Evolutionary conservation across 2,329 filamentous ascomycete genomes (phyloP), one percentile per base, ranked within the genome.

Genomic region (Akanthomyces uredinophilus): DNA sequence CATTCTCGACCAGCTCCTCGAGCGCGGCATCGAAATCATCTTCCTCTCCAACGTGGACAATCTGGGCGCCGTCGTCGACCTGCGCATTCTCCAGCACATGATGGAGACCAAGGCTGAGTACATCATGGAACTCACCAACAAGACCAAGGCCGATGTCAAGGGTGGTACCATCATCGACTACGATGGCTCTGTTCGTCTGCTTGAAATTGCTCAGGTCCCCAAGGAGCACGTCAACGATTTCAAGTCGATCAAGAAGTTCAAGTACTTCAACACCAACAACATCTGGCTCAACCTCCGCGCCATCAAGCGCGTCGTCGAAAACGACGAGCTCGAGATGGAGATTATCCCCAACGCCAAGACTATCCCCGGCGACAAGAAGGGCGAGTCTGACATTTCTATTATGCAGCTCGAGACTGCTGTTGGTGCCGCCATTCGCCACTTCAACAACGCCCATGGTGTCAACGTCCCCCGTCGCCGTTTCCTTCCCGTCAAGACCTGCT

Each of bases 181-280:
- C 80, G 95, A 99, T 77, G 94, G 94, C 73, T 93, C 91, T 63
- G 94, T 96, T 70, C 93, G 95, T 74, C 89, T 99, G 68, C 90
- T 99, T 59, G 95, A 99, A 83, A 97, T 99, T 72, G 95, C 95
- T 16, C 95, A 99, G 84, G 95, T 99, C 41, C 95, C 95, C 79
- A 99, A 98, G 87, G 92, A 99, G 84, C 95, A 99, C 81, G 91
- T 95, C 77, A 98, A 99, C 81, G 95, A 99, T 83, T 99, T 99
- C 91, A 99, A 99, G 88, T 97, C 93, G 54, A 99, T 99, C 85
- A 99, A 99, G 89, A 99, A 99, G 86, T 99, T 99, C 90, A 97
- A 96, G 86, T 99, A 99, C 88, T 99, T 99, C 89, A 99, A 99
- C 87, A 99, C 95, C 79, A 99, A 99, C 90, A 99, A 99, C 87